Percentiles rank a stretch among this genome's conserved stretches.
Evolutionary conservation across 306 rosid genomes (phyloP).

Genomic region (Psophocarpus tetragonolobus): DNA sequence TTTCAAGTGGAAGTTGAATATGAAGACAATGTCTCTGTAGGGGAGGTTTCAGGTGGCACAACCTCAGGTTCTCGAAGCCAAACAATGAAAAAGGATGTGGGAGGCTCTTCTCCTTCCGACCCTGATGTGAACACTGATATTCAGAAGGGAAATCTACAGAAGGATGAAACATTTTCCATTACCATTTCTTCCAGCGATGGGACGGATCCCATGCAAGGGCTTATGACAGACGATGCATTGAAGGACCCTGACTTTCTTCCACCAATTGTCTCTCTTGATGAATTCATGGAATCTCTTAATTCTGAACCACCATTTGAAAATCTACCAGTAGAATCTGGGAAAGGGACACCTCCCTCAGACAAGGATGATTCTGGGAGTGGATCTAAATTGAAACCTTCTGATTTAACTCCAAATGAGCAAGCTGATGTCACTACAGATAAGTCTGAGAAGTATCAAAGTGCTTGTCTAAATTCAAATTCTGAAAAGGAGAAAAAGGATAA

Average conservation of each 20-base stretch:
- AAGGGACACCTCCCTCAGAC: slow-evolving; percentile 37
- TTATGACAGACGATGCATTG: slow-evolving; percentile 73
- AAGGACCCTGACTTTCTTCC: slow-evolving; percentile 83
- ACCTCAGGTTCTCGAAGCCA: slow-evolving; percentile 44
- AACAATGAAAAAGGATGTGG: slow-evolving; percentile 44
- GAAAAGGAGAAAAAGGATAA: slow-evolving; percentile 34
- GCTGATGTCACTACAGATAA: slow-evolving; percentile 33
- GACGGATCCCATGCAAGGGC: slow-evolving; percentile 74
- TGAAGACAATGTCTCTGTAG: slow-evolving; percentile 55
- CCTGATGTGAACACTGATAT: slow-evolving; percentile 37
- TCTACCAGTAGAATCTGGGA: slow-evolving; percentile 54
- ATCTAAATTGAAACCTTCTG: slow-evolving; percentile 47
- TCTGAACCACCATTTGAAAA: slow-evolving; percentile 81
- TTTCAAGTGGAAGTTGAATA: slow-evolving; percentile 92
- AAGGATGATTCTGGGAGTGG: slow-evolving; percentile 51
- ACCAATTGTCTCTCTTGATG: slow-evolving; percentile 87
- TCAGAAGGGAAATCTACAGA: slow-evolving; percentile 46
- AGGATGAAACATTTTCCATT: slow-evolving; percentile 42
- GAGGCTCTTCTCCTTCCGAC: slow-evolving; percentile 38
- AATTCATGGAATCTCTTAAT: slow-evolving; percentile 89
- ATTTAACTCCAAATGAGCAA: slow-evolving; percentile 39
- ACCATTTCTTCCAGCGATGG: slow-evolving; percentile 69
- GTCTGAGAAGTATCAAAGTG: slow-evolving; percentile 34
- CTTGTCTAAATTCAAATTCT: slow-evolving; percentile 22
- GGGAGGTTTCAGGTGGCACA: slow-evolving; percentile 67